Conservation (phyloP, 176 grass and related monocot species). For the Bothriochloa decipiens region DNA sequence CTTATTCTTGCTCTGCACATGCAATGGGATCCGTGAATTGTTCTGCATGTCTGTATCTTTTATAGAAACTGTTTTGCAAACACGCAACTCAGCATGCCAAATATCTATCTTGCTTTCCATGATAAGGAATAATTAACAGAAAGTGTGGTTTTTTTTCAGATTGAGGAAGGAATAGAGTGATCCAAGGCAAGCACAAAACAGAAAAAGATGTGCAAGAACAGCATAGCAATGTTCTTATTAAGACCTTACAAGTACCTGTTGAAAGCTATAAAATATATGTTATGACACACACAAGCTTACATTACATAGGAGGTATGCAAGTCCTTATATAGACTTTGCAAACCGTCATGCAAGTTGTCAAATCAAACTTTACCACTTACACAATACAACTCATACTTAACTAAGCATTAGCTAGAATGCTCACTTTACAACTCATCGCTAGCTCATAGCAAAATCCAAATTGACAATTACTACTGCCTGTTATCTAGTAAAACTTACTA, state of each 20-base stretch:
- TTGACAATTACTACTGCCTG: too few species aligned
- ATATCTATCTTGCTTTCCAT: slow-evolving; percentile 38
- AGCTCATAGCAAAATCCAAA: too few species aligned
- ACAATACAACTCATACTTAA: too few species aligned
- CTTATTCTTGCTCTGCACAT: slow-evolving; percentile 58
- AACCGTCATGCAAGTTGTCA: too few species aligned
- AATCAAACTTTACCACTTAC: too few species aligned
- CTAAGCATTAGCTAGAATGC: too few species aligned
- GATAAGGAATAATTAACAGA: not conserved
- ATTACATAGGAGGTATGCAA: too few species aligned
- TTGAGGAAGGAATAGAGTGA: not conserved
- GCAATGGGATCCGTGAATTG: not conserved
- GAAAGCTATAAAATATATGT: too few species aligned
- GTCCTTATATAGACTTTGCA: too few species aligned
- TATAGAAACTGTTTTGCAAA: not conserved
- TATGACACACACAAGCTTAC: too few species aligned
- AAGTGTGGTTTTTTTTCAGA: not conserved
- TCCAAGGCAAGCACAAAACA: not conserved
- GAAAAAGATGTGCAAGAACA: not conserved
- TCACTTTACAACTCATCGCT: too few species aligned
- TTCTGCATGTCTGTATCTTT: not conserved
- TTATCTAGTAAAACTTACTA: too few species aligned
- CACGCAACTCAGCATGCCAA: not conserved
- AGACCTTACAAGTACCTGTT: not conserved
- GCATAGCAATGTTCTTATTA: not conserved